Evolutionary conservation across 306 rosid genomes (phyloP).

Genomic region (Luffa acutangula): DNA sequence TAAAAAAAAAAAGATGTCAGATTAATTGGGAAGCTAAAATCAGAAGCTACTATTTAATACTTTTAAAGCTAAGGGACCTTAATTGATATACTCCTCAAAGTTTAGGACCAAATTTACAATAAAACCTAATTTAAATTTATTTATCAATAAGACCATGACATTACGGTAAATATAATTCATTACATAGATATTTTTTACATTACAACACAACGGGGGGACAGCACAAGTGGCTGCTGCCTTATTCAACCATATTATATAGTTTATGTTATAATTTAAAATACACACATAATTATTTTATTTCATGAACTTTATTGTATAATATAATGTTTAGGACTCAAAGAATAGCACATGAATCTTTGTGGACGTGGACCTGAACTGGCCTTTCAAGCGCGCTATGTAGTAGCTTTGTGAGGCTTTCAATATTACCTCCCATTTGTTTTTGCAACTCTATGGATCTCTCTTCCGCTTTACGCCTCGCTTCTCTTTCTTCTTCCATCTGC

Average conservation of each 20-base stretch:
- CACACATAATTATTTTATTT: background rate
- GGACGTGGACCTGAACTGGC: background rate
- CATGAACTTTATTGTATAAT: background rate
- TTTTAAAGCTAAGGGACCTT: too few species aligned
- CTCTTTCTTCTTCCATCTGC: background rate
- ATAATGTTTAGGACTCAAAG: background rate
- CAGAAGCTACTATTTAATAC: too few species aligned
- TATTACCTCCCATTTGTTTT: background rate
- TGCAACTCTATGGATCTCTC: background rate
- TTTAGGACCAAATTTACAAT: too few species aligned
- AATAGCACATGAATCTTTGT: background rate
- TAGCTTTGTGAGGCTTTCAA: background rate
- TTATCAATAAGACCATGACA: background rate
- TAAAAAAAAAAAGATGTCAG: too few species aligned
- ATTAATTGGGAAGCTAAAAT: too few species aligned
- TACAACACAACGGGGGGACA: background rate
- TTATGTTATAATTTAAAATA: background rate
- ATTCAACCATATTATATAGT: background rate
- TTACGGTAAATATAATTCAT: background rate
- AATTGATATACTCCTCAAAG: too few species aligned
- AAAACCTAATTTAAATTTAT: background rate
- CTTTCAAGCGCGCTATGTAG: background rate
- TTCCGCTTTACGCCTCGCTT: background rate
- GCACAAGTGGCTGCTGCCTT: background rate
- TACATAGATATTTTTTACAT: background rate